Conservation (phyloP, 2,329 filamentous ascomycete genomes). For the Ustilaginoidea virens region DNA sequence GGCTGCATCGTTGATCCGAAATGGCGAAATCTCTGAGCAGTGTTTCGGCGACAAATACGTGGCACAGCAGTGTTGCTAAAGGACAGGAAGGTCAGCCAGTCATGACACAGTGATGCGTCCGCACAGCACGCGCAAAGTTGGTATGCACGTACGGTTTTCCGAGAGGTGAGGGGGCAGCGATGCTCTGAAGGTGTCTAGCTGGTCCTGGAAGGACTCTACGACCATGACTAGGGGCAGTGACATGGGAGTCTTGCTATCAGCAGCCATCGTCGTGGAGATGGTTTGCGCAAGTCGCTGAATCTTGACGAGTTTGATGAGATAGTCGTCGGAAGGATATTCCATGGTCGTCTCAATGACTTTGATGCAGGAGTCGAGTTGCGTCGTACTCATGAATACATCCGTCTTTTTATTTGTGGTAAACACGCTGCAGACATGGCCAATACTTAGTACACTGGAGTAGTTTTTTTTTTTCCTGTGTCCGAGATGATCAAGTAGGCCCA, state of each 20-base stretch:
- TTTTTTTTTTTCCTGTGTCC: too few relatives aligned
- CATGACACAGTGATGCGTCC: too few relatives aligned
- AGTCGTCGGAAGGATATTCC: conserved; percentile 27
- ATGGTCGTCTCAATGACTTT: conserved; percentile 23
- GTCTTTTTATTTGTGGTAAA: conserved; percentile 31
- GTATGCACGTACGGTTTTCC: conserved; percentile 18
- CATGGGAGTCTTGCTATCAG: conserved; percentile 15
- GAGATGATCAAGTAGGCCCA: too few relatives aligned
- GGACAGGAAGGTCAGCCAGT: background rate
- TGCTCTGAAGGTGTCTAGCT: conserved; percentile 23
- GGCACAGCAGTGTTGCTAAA: conserved; percentile 23
- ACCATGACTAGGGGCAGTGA: conserved; percentile 25
- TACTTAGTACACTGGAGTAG: too few relatives aligned
- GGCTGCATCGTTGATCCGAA: conserved; percentile 19
- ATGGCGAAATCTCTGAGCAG: conserved; percentile 31
- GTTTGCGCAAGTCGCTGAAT: conserved; percentile 32
- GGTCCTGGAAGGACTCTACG: conserved; percentile 27
- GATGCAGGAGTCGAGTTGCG: conserved; percentile 27
- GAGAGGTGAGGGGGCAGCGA: conserved; percentile 19
- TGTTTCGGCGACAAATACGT: conserved; percentile 28
- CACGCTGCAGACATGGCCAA: conserved; percentile 13
- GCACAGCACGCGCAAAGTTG: too few relatives aligned
- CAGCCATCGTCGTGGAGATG: conserved; percentile 25
- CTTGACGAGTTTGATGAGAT: conserved; percentile 28
- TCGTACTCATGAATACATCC: conserved; percentile 31